Evolutionary conservation across 176 grass and related monocot species (phyloP).

Genomic region (Eragrostis nindensis): DNA sequence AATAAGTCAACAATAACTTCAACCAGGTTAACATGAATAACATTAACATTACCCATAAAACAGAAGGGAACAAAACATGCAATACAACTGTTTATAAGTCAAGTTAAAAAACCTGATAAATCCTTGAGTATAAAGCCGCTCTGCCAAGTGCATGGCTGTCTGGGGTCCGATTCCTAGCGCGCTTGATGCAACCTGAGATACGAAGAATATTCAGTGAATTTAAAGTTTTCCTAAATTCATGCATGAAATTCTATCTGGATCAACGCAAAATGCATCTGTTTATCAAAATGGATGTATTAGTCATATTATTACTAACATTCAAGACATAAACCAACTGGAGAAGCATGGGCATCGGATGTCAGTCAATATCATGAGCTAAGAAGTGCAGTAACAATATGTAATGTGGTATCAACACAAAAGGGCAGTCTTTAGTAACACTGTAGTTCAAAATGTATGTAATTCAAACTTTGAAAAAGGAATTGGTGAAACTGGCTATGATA

Average conservation of each 20-base stretch:
- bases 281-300: constrained; percentile 7
- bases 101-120: constrained; percentile 80
- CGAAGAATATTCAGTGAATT: constrained; percentile 40
- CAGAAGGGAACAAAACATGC: not conserved
- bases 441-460: not conserved
- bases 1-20: constrained; percentile 25
- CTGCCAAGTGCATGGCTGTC: constrained; percentile 88
- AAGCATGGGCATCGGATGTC: not conserved
- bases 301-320: constrained; percentile 14
- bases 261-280: not conserved
- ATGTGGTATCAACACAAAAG: constrained; percentile 27
- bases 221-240: constrained; percentile 6
- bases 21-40: constrained; percentile 6
- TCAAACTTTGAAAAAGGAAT: constrained; percentile 16
- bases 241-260: not conserved
- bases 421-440: not conserved
- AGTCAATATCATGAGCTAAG: constrained; percentile 3
- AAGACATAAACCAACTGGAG: constrained; percentile 6
- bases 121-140: constrained; percentile 93
- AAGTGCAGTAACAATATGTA: not conserved
- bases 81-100: not conserved
- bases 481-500: constrained; percentile 15
- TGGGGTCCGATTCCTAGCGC: constrained; percentile 87
- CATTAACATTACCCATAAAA: constrained; percentile 27
- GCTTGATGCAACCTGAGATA: constrained; percentile 87